Conservation (phyloP, 371 early-diverging fungal species). For the Rhizopus microsporus region DNA sequence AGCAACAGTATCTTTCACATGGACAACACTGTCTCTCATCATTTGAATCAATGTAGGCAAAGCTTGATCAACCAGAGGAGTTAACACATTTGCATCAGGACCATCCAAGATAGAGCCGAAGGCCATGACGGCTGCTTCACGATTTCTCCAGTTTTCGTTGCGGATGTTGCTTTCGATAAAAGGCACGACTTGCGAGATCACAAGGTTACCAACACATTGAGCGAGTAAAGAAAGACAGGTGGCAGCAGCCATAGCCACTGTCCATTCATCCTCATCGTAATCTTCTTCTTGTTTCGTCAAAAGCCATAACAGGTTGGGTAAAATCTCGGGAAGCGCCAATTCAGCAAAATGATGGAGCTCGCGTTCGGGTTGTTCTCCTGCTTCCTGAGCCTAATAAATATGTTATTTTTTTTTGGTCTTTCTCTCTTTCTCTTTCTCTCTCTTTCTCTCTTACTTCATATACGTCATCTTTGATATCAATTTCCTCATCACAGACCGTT, state of each 20-base stretch:
- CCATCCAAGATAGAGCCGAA: slow-evolving; percentile 98
- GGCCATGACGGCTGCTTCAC: slow-evolving; percentile 97
- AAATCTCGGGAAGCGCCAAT: slow-evolving; percentile 72
- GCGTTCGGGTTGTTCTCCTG: slow-evolving; percentile 59
- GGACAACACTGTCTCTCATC: slow-evolving; percentile 83
- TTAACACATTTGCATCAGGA: slow-evolving; percentile 67
- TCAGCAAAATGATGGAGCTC: slow-evolving; percentile 76
- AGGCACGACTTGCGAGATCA: slow-evolving; percentile 82
- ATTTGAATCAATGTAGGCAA: slow-evolving; percentile 84
- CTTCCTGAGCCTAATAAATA: slow-evolving; percentile 49
- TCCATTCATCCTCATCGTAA: slow-evolving; percentile 98
- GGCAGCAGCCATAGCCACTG: slow-evolving; percentile 94
- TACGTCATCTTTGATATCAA: slow-evolving; percentile 62
- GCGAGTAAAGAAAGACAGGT: slow-evolving; percentile 91
- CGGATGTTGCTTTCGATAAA: slow-evolving; percentile 88
- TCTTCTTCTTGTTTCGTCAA: slow-evolving; percentile 95
- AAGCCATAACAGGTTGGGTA: slow-evolving; percentile 84
- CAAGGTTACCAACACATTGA: slow-evolving; percentile 73
- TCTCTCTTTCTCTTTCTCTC: neutral
- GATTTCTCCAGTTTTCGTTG: slow-evolving; percentile 84
- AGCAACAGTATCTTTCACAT: slow-evolving; percentile 94
- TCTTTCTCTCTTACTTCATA: slow-evolving; percentile 31
- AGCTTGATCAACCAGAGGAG: slow-evolving; percentile 82
- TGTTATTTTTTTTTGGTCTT: neutral
- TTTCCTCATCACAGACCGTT: slow-evolving; percentile 95